Evolutionary conservation across 192 early-diverging fungal species (phyloP).

Genomic region (Chytriomyces sp.): DNA sequence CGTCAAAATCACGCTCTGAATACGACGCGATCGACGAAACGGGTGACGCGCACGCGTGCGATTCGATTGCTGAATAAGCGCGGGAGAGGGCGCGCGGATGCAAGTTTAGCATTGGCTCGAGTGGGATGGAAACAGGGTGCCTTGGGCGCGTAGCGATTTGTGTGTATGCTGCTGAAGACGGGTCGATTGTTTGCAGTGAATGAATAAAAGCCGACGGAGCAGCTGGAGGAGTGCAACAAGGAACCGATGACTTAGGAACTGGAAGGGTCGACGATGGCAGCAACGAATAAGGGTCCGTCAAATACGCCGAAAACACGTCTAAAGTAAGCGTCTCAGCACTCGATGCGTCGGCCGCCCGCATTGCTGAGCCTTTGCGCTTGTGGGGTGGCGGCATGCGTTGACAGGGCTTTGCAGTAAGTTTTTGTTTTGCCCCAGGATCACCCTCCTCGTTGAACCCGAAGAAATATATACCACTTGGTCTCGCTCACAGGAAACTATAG

Average conservation of each 20-base stretch:
- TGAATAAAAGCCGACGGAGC: neutral
- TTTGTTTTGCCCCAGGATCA: neutral
- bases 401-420: neutral
- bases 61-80: neutral
- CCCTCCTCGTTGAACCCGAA: neutral
- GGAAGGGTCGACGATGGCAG: neutral
- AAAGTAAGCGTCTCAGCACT: neutral
- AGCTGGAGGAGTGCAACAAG: neutral
- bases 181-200: neutral
- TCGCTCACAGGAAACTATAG: neutral
- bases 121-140: conserved; percentile 2
- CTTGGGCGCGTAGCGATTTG: neutral
- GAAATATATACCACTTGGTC: too few species aligned
- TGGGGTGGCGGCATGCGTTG: neutral
- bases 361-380: neutral
- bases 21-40: neutral
- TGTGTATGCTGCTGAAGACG: neutral
- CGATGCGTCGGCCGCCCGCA: neutral
- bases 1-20: neutral
- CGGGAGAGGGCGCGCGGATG: neutral
- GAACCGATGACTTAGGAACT: neutral
- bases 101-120: neutral
- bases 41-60: neutral
- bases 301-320: conserved; percentile 10
- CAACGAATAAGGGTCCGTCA: neutral